Evolutionary conservation across 345 rosid genomes (phyloP), one percentile per base, ranked within the genome.

Genomic region (Nasturtium officinale): DNA sequence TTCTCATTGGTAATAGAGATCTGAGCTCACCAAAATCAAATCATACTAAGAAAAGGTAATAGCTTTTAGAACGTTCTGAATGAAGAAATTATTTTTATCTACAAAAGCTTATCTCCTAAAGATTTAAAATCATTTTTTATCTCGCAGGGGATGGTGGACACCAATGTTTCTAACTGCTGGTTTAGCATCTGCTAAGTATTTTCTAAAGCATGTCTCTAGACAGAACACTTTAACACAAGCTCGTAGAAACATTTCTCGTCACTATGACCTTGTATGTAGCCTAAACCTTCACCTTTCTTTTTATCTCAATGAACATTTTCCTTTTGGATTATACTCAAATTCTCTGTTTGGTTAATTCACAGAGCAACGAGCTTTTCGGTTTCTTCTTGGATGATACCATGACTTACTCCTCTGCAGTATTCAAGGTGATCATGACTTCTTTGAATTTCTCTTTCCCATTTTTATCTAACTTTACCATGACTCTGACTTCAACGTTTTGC

Each of bases 81-180:
- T 26, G 2, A 54, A 15, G 7, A 13, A 38, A 15, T 26, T 28
- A 57, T 13, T 15, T 45, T 32, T 9, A 6, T 17, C 0, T 28
- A 15, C 2, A 54, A 54, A 69, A 10, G 16, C 30, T 17, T 3
- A 16, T 42, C 5, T 29, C 40, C 23, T 42, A 68, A 26, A 10
- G 1, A 10, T 10, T 9, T 37, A 10, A 3, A 5, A 10, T 37
- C 9, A 2, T 33, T 9, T 40, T 4, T 13, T 13, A 6, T 54
- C 17, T 52, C 40, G 16, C 50, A 93, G 98, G 83, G 98, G 98
- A 32, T 91, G 98, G 98, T 94, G 98, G 98, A 91, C 95, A 10
- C 98, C 97, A 17, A 50, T 86, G 82, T 67, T 94, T 50, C 67
- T 87, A 42, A 88, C 97, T 5, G 95, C 97, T 1, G 81, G 87